Conservation (phyloP, 2,329 filamentous ascomycete genomes). For the Penicillium paneum region DNA sequence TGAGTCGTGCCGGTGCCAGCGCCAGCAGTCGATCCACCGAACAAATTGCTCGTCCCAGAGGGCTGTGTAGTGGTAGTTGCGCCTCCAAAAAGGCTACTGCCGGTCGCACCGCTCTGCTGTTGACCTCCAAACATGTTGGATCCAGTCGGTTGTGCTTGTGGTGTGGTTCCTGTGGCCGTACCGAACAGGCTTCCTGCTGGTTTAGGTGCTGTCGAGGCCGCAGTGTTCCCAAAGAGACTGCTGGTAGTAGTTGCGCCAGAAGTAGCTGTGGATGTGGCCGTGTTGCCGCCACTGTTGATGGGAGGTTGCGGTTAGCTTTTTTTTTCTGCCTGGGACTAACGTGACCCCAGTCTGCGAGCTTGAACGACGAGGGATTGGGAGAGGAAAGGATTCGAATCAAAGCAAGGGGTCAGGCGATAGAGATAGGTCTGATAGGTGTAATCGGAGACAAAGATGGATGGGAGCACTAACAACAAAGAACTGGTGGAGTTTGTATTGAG, state of each 20-base stretch:
- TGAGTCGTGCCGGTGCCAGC: constrained; percentile 12
- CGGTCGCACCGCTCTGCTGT: constrained; percentile 28
- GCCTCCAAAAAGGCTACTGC: constrained; percentile 31
- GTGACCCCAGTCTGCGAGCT: neutral
- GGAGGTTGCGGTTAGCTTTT: constrained; percentile 16
- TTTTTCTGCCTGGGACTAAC: neutral
- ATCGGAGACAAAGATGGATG: constrained; percentile 2
- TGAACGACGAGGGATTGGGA: neutral
- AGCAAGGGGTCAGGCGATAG: constrained; percentile 2
- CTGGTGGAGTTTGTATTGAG: constrained; percentile 53
- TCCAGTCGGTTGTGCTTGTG: constrained; percentile 30
- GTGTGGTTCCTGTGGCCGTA: constrained; percentile 25
- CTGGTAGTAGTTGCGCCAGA: constrained; percentile 28
- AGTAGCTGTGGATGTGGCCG: constrained; percentile 27
- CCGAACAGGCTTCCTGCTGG: constrained; percentile 35
- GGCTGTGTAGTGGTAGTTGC: constrained; percentile 30
- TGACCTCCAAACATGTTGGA: constrained; percentile 35
- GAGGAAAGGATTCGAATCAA: neutral
- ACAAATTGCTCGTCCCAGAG: constrained; percentile 28
- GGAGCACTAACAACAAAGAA: constrained; percentile 46
- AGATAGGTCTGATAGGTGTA: constrained; percentile 3
- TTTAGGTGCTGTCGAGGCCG: constrained; percentile 28
- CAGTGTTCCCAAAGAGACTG: constrained; percentile 32
- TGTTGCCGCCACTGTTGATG: constrained; percentile 22
- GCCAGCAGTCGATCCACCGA: constrained; percentile 26